phyloP scores from a whole-genome alignment of 78 protist species.

The Emiliania huxleyi region DNA sequence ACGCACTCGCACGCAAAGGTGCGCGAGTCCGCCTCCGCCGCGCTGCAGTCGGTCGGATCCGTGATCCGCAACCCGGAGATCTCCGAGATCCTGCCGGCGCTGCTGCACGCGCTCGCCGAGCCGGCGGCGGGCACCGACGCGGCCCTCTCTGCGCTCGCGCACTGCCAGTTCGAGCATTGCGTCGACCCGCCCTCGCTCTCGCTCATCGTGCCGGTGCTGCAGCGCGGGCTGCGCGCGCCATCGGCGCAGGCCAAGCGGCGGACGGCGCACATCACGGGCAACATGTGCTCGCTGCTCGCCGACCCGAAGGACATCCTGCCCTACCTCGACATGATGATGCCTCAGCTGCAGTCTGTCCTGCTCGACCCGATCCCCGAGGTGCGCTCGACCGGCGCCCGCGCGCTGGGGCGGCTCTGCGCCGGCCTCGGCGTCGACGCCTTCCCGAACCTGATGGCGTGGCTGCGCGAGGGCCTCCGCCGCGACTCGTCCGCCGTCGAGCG shows the following conservation, averaged over 20 bases:
- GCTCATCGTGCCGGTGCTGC: slow-evolving; percentile 86
- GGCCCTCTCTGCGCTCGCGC: slow-evolving; percentile 74
- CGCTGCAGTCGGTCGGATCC: slow-evolving; percentile 83
- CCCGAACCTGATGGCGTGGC: slow-evolving; percentile 73
- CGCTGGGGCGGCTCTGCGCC: slow-evolving; percentile 67
- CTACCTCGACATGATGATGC: slow-evolving; percentile 67
- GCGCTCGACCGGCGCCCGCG: slow-evolving; percentile 69
- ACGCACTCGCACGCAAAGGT: slow-evolving; percentile 85
- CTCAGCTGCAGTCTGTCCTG: slow-evolving; percentile 64
- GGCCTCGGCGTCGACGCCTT: slow-evolving; percentile 82
- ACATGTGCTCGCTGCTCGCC: slow-evolving; percentile 67
- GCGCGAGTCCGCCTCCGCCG: slow-evolving; percentile 78
- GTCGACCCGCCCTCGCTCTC: slow-evolving; percentile 96
- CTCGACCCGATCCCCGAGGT: slow-evolving; percentile 79
- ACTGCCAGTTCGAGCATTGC: slow-evolving; percentile 80
- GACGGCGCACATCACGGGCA: slow-evolving; percentile 76
- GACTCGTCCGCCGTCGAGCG: slow-evolving; percentile 78
- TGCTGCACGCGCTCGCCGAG: slow-evolving; percentile 78
- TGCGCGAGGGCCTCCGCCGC: slow-evolving; percentile 57
- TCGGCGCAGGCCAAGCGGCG: slow-evolving; percentile 51
- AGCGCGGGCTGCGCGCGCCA: slow-evolving; percentile 71
- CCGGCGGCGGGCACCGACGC: slow-evolving; percentile 65
- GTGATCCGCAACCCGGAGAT: slow-evolving; percentile 94
- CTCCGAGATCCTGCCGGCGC: slow-evolving; percentile 61
- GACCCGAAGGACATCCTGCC: slow-evolving; percentile 78